Base-by-base conservation (phyloP, 2,329 filamentous ascomycete species). In the Arthrobotrys sphaeroides region DNA sequence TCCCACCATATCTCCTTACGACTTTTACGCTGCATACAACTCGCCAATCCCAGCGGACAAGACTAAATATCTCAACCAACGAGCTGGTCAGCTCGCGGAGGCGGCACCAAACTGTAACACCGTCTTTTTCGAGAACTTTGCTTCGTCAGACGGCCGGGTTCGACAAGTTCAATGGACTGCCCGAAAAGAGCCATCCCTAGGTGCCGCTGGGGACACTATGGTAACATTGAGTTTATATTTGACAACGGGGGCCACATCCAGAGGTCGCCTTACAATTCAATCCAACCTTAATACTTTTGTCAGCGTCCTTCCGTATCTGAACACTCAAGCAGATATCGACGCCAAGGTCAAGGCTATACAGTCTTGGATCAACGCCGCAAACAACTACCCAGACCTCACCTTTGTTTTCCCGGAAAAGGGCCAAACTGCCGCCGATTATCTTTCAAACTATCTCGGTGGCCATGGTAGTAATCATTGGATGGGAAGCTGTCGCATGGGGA, bases 151-250 rank as follows among this genome's bases (percentile, higher is more conserved):
- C 78, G 88, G 88, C 24, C 86, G 89, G 66, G 85, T 86, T 6
- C 85, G 89, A 51, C 87, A 90, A 78, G 83, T 90, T 16, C 89
- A 91, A 80, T 91, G 87, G 84, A 90, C 89, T 7, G 86, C 88
- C 45, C 86, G 89, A 77, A 88, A 90, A 24, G 88, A 90, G 77
- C 86, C 85, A 26, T 85, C 86, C 40, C 83, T 85, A 49, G 85
- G 84, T 62, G 80, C 78, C 22, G 49, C 65, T 18, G 82, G 83
- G 12, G 79, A 82, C 36, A 84, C 84, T 47, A 81, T 83, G 26
- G 81, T 87, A 67, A 83, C 83, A 33, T 82, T 84, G 57, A 84
- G 86, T 79, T 81, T 86, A 5, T 87, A 86, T 81, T 83, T 87
- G 18, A 86, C 83, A 16, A 85, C 86, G 42, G 84, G 85, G 16